phyloP scores from a whole-genome alignment of 2,329 filamentous ascomycete genomes.

The Cryphonectria radicalis region DNA sequence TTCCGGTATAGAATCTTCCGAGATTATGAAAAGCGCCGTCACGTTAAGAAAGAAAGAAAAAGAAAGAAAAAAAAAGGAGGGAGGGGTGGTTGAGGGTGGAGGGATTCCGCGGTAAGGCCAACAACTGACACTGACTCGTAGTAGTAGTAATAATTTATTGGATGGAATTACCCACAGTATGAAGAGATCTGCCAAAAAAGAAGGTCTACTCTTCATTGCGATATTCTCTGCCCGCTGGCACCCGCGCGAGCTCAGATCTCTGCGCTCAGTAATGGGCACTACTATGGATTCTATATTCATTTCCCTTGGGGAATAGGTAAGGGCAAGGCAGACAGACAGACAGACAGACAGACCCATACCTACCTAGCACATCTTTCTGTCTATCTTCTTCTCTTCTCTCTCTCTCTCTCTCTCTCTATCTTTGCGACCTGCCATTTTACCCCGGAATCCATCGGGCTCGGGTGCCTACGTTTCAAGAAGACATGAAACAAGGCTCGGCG shows the following conservation, averaged over 20 bases:
- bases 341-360: not conserved
- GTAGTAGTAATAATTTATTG: too few species aligned
- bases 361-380: not conserved
- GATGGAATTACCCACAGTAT: not conserved
- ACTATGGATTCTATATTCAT: not conserved
- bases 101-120: not conserved
- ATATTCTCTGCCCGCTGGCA: not conserved
- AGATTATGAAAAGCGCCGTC: not conserved
- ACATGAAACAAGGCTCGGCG: constrained; percentile 10
- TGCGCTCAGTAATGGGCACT: not conserved
- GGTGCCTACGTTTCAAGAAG: constrained; percentile 1
- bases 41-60: too few species aligned
- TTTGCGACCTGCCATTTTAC: not conserved
- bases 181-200: not conserved
- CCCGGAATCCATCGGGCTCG: not conserved
- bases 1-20: not conserved
- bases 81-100: not conserved
- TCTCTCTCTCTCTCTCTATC: not conserved
- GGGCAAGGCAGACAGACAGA: not conserved
- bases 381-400: too few species aligned
- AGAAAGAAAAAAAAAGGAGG: too few species aligned
- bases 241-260: not conserved
- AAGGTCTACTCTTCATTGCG: not conserved
- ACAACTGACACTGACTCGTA: not conserved
- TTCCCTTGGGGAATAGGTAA: not conserved